phyloP scores from a whole-genome alignment of 2,329 filamentous ascomycete species.

The Herpotrichia juniperi region DNA sequence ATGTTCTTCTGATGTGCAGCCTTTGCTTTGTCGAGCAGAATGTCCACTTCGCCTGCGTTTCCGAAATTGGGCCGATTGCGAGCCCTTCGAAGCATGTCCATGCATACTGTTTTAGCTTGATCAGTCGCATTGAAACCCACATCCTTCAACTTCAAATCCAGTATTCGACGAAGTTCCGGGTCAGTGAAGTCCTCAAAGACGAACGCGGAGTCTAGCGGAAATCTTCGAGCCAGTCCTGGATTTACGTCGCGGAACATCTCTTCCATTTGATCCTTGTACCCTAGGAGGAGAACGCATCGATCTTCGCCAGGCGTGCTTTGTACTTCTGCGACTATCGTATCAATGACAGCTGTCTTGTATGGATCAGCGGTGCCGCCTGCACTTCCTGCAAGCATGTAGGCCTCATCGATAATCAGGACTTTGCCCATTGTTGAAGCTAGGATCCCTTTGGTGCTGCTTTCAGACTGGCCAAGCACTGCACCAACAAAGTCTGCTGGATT shows the following conservation, averaged over 20 bases:
- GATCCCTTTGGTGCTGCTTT: constrained; percentile 74
- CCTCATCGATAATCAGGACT: constrained; percentile 81
- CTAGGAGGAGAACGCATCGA: constrained; percentile 72
- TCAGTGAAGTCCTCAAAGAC: constrained; percentile 72
- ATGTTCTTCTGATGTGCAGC: constrained; percentile 55
- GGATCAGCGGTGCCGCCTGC: constrained; percentile 49
- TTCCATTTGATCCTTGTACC: constrained; percentile 73
- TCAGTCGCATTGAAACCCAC: constrained; percentile 60
- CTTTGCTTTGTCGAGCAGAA: constrained; percentile 66
- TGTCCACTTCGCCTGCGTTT: constrained; percentile 77
- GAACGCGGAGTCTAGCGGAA: constrained; percentile 69
- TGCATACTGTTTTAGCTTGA: constrained; percentile 57
- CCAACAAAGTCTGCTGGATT: constrained; percentile 78
- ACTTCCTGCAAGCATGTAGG: constrained; percentile 65
- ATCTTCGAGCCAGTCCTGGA: constrained; percentile 70
- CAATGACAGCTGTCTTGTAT: constrained; percentile 70
- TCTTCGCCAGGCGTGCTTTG: constrained; percentile 74
- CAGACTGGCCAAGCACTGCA: constrained; percentile 66
- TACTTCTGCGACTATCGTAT: constrained; percentile 76
- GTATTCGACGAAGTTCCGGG: constrained; percentile 62
- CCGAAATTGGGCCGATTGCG: constrained; percentile 71
- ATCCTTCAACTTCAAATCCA: constrained; percentile 67
- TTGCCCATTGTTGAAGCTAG: constrained; percentile 71
- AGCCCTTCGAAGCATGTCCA: constrained; percentile 65
- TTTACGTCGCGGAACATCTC: constrained; percentile 77